These are phyloP conservation scores for Cutaneotrichosporon mucoides DNA, from an alignment of 1,284 basidiomycete genomes.

Conservation along the genomic window DNA sequence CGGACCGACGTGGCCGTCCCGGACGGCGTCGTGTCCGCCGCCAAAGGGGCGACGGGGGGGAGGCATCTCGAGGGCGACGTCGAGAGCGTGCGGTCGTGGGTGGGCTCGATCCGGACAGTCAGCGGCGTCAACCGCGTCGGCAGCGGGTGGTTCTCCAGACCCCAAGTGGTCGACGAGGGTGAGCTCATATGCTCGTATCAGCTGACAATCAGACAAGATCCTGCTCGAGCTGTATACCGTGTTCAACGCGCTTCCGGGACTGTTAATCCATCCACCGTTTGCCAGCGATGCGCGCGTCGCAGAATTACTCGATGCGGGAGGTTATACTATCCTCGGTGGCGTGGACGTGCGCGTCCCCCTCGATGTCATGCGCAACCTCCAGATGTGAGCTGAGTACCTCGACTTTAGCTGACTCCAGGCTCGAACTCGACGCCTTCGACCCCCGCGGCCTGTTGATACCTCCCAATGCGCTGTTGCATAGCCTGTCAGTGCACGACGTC, in stretches of 20 bases:
- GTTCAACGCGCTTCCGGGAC: conserved; percentile 45
- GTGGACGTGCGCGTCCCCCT: conserved; percentile 47
- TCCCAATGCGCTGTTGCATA: conserved; percentile 32
- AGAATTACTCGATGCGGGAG: conserved; percentile 44
- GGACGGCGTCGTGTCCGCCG: conserved; percentile 31
- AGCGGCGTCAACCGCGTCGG: conserved; percentile 17
- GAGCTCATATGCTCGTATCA: conserved; percentile 5
- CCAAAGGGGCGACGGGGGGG: conserved; percentile 27
- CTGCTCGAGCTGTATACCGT: conserved; percentile 43
- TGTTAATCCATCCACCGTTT: conserved; percentile 45
- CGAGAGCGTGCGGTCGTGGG: conserved; percentile 46
- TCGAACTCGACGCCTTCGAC: conserved; percentile 47
- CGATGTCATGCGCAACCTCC: conserved; percentile 45
- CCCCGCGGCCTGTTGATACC: conserved; percentile 44
- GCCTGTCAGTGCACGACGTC: conserved; percentile 43
- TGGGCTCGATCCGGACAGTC: conserved; percentile 46
- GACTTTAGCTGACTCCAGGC: conserved; percentile 21
- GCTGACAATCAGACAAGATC: conserved; percentile 33
- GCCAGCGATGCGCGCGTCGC: conserved; percentile 40
- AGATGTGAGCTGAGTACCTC: conserved; percentile 30
- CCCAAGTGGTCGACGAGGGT: conserved; percentile 43
- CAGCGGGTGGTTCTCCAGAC: conserved; percentile 35
- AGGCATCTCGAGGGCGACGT: conserved; percentile 40
- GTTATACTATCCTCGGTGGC: conserved; percentile 45
- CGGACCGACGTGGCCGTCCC: conserved; percentile 44